Conservation (phyloP, 371 early-diverging fungal genomes). For the Actinomortierella wolfii region DNA sequence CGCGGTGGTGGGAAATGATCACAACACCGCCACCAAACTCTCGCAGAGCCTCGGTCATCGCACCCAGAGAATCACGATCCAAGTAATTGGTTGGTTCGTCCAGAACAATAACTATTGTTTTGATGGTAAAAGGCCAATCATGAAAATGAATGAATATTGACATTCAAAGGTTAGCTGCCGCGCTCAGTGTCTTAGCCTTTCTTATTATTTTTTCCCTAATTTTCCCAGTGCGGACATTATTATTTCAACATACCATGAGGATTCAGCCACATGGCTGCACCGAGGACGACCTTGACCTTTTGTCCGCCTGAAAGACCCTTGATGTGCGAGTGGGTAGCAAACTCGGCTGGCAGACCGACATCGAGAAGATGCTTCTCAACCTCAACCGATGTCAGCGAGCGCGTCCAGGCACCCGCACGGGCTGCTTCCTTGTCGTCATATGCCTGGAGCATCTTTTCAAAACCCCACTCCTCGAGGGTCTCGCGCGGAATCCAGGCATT, state of each 20-base stretch:
- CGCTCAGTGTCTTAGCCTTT: too few species aligned
- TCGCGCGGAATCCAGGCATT: slow-evolving; percentile 75
- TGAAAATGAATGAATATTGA: too few species aligned
- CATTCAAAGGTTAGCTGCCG: too few species aligned
- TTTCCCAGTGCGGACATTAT: too few species aligned
- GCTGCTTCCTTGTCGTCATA: slow-evolving; percentile 68
- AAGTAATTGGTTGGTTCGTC: slow-evolving; percentile 92
- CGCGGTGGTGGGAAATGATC: slow-evolving; percentile 78
- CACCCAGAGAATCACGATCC: slow-evolving; percentile 80
- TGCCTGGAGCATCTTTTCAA: slow-evolving; percentile 66
- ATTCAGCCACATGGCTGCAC: slow-evolving; percentile 80
- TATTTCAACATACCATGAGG: slow-evolving; percentile 57
- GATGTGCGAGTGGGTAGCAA: slow-evolving; percentile 81
- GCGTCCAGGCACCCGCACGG: slow-evolving; percentile 60
- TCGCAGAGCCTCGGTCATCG: slow-evolving; percentile 67
- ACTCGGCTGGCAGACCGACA: slow-evolving; percentile 70
- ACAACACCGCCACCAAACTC: slow-evolving; percentile 79
- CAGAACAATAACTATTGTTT: slow-evolving; percentile 65
- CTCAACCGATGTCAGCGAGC: slow-evolving; percentile 65
- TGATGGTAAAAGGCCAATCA: too few species aligned
- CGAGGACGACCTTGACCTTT: slow-evolving; percentile 88
- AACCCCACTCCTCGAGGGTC: slow-evolving; percentile 68
- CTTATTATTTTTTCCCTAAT: too few species aligned
- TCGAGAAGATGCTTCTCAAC: slow-evolving; percentile 70
- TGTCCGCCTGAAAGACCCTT: slow-evolving; percentile 88